phyloP scores from a whole-genome alignment of 106 monocot species.

The Posidonia australis region DNA sequence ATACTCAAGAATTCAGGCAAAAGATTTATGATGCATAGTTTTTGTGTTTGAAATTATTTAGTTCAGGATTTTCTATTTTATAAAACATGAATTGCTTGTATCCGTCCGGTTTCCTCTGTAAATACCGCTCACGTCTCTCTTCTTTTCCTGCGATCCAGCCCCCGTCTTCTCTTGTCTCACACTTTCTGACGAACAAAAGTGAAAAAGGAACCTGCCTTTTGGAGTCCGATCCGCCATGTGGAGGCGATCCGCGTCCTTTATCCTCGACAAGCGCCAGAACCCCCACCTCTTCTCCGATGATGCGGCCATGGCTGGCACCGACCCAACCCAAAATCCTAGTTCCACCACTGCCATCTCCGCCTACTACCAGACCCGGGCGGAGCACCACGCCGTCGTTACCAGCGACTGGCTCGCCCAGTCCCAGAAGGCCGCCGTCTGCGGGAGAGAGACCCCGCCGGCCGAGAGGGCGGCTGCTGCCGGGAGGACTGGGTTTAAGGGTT shows the following conservation, averaged over 20 bases:
- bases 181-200: background rate
- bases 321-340: conserved; percentile 27
- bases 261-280: conserved; percentile 42
- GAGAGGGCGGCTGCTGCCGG: conserved; percentile 3
- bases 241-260: conserved; percentile 77
- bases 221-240: conserved; percentile 34
- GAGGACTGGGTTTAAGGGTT: conserved; percentile 9
- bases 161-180: background rate
- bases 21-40: too few species aligned
- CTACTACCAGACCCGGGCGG: conserved; percentile 89
- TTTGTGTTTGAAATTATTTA: too few species aligned
- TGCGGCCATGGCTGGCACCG: conserved; percentile 8
- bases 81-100: too few species aligned
- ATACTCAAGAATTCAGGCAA: too few species aligned
- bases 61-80: too few species aligned
- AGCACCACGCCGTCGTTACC: conserved; percentile 83
- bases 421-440: conserved; percentile 48
- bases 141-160: too few species aligned
- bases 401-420: conserved; percentile 96
- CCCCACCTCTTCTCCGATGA: background rate
- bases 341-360: conserved; percentile 38
- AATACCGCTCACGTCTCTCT: too few species aligned
- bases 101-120: too few species aligned
- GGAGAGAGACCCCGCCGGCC: conserved; percentile 5
- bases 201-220: too few species aligned